Percentiles rank a stretch among this genome's conserved stretches.
These are phyloP conservation scores for Talaromyces sp. DNA, from an alignment of 2,329 filamentous ascomycete genomes.

Conservation along the genomic window DNA sequence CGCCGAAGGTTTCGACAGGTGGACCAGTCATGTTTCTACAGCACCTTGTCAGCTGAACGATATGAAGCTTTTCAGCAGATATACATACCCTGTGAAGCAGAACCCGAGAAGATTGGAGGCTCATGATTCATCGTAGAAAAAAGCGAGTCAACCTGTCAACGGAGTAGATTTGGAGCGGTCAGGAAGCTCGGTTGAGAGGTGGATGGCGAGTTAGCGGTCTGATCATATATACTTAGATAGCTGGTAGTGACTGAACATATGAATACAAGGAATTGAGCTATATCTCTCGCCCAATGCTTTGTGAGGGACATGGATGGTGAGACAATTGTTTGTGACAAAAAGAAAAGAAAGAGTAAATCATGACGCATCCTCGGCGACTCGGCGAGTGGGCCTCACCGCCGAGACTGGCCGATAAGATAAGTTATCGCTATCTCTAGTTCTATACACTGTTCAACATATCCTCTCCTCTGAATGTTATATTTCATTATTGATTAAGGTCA, in stretches of 20 bases:
- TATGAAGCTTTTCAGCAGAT: too few relatives aligned
- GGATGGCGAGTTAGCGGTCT: not conserved
- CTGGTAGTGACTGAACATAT: not conserved
- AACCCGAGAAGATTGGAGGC: constrained; percentile 15
- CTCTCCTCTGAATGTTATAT: too few relatives aligned
- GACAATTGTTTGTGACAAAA: not conserved
- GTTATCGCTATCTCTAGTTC: too few relatives aligned
- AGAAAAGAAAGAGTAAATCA: not conserved
- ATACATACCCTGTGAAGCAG: constrained; percentile 13
- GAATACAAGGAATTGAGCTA: not conserved
- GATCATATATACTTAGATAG: not conserved
- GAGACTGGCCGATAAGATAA: constrained; percentile 3
- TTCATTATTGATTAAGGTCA: not conserved
- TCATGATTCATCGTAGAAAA: constrained; percentile 20
- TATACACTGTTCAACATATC: too few relatives aligned
- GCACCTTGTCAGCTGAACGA: too few relatives aligned
- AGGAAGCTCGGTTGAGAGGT: not conserved
- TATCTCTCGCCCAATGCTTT: not conserved
- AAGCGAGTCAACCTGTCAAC: not conserved
- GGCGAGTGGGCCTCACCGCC: constrained; percentile 1
- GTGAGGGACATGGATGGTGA: not conserved
- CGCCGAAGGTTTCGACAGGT: constrained; percentile 2
- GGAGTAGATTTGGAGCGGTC: constrained; percentile 3
- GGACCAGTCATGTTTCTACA: constrained; percentile 18
- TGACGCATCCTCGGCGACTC: constrained; percentile 12